A percentile compares a stretch with the other conserved stretches of the same genome.
phyloP scores from a whole-genome alignment of 2,329 filamentous ascomycete species.

The Waltergamsia citrina region DNA sequence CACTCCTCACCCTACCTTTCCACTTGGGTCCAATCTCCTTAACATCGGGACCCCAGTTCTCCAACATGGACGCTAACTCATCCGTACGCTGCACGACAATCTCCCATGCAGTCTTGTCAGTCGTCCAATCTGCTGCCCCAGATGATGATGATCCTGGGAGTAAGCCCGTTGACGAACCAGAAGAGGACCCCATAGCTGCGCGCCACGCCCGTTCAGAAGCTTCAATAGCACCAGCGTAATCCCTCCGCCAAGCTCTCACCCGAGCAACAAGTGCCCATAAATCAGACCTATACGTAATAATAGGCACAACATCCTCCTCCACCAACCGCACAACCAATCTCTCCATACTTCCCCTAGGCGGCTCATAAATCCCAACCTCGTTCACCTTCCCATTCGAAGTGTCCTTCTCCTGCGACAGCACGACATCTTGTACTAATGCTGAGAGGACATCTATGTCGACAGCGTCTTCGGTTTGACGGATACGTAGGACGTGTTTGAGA shows the following conservation, averaged over 20 bases:
- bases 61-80: slow-evolving; percentile 72
- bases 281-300: slow-evolving; percentile 71
- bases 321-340: slow-evolving; percentile 61
- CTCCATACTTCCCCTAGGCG: slow-evolving; percentile 47
- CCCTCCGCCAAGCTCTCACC: slow-evolving; percentile 63
- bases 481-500: slow-evolving; percentile 63
- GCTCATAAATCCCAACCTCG: slow-evolving; percentile 17
- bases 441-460: slow-evolving; percentile 67
- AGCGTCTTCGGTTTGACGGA: slow-evolving; percentile 69
- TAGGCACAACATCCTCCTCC: slow-evolving; percentile 64
- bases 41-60: slow-evolving; percentile 61
- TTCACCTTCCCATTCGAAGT: slow-evolving; percentile 6
- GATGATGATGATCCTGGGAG: not conserved
- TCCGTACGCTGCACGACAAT: slow-evolving; percentile 70
- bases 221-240: slow-evolving; percentile 64
- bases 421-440: slow-evolving; percentile 62
- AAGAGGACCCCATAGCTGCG: slow-evolving; percentile 31
- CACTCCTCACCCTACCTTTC: slow-evolving; percentile 82
- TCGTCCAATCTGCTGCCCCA: slow-evolving; percentile 26
- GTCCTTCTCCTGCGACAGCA: slow-evolving; percentile 32
- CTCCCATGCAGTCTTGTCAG: slow-evolving; percentile 57
- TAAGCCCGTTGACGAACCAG: slow-evolving; percentile 18
- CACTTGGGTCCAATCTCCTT: slow-evolving; percentile 68
- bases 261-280: slow-evolving; percentile 70
- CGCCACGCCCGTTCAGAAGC: slow-evolving; percentile 89